Evolutionary conservation across 768 basidiomycete genomes (phyloP), one percentile per base, ranked within the genome.

Genomic region (Lyophyllum atratum): DNA sequence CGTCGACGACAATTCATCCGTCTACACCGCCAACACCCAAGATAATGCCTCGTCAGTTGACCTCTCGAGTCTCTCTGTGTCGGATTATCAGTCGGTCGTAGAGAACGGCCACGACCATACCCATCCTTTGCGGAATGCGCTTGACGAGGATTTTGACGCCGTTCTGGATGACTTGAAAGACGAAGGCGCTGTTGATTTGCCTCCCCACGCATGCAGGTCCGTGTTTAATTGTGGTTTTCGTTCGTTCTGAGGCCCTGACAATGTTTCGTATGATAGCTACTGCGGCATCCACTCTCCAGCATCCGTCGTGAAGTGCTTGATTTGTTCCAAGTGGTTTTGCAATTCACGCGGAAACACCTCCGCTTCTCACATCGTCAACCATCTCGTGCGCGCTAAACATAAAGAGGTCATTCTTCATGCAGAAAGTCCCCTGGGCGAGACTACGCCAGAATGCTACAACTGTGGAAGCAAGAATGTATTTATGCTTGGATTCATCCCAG

Each of bases 391-490:
- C 67, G 95, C 97, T 28, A 98, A 98, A 75, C 97, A 99, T 77
- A 98, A 98, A 76, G 97, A 99, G 69, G 96, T 99, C 59, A 92
- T 96, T 59, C 76, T 99, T 28, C 97, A 99, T 68, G 90, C 92
- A 49, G 96, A 98, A 66, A 90, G 91, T 56, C 93, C 96, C 2
- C 80, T 99, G 3, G 97, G 97, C 1, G 97, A 98, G 74, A 98
- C 97, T 1, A 92, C 93, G 0, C 97, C 97, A 0, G 97, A 99
- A 76, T 99, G 97, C 72, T 99, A 99, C 79, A 95, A 95, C 67
- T 99, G 97, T 68, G 97, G 97, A 15, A 95, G 92, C 78, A 98
- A 97, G 76, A 99, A 99, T 68, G 97, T 98, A 12, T 99, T 99
- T 69, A 95, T 98, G 92, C 84, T 99, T 17, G 97, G 97, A 3